Percentiles rank a stretch among this genome's conserved stretches.
phyloP scores from a whole-genome alignment of 192 early-diverging fungal species.

The Coemansia sp. region DNA sequence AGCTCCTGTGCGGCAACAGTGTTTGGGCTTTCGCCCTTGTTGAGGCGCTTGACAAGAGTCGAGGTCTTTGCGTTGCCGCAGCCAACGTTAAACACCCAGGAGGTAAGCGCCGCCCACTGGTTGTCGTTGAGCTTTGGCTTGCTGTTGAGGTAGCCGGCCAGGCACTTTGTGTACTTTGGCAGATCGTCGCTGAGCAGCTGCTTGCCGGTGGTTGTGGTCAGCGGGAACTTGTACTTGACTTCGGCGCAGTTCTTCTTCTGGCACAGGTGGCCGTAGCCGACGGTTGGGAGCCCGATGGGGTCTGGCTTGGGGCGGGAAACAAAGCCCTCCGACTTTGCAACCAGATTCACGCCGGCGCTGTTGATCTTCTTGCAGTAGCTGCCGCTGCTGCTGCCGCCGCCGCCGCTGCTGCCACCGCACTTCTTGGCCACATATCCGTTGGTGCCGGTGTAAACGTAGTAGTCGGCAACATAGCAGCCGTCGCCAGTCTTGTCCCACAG shows the following conservation, averaged over 20 bases:
- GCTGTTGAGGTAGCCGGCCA: slow-evolving; percentile 21
- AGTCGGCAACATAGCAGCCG: slow-evolving; percentile 51
- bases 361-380: slow-evolving; percentile 27
- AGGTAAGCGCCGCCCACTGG: slow-evolving; percentile 47
- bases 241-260: slow-evolving; percentile 29
- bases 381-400: slow-evolving; percentile 9
- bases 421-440: slow-evolving; percentile 25
- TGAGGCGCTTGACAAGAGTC: slow-evolving; percentile 37
- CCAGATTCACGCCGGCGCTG: slow-evolving; percentile 29
- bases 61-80: slow-evolving; percentile 36
- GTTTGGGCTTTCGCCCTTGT: slow-evolving; percentile 30
- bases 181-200: slow-evolving; percentile 38
- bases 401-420: slow-evolving; percentile 17
- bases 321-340: slow-evolving; percentile 51
- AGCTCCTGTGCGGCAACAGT: slow-evolving; percentile 45
- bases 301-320: slow-evolving; percentile 41
- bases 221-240: slow-evolving; percentile 29
- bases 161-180: slow-evolving; percentile 27
- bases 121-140: slow-evolving; percentile 34
- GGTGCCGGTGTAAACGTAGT: slow-evolving; percentile 43
- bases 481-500: slow-evolving; percentile 52
- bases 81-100: slow-evolving; percentile 49
- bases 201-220: slow-evolving; percentile 35
- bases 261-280: slow-evolving; percentile 49
- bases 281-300: slow-evolving; percentile 52